These are phyloP conservation scores for Paramecium sonneborni DNA, from an alignment of 73 alveolate genomes.

Conservation along the genomic window DNA sequence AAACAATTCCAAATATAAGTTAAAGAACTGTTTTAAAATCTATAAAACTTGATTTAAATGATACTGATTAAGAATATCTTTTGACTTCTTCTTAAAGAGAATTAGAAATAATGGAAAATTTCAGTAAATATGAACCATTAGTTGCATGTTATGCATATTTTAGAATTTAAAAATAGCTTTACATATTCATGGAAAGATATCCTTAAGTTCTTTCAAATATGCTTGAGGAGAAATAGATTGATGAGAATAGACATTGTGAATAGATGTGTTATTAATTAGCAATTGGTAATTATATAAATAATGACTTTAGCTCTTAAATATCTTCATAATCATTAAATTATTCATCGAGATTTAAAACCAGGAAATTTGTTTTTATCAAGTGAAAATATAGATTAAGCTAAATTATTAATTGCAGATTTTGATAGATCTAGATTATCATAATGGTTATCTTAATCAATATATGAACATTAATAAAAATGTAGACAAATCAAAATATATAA, in stretches of 20 bases:
- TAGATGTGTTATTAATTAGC: background rate
- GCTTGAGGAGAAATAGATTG: background rate
- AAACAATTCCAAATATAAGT: background rate
- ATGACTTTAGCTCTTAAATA: background rate
- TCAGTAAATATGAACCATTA: constrained; percentile 22
- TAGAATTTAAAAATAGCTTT: constrained; percentile 20
- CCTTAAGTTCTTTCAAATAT: background rate
- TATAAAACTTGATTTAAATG: background rate
- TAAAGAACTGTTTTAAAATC: constrained; percentile 11
- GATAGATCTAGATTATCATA: constrained; percentile 19
- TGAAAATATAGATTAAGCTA: background rate
- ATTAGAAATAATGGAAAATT: constrained; percentile 35
- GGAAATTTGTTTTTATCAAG: background rate
- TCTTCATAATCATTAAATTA: constrained; percentile 15
- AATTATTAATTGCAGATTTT: constrained; percentile 9
- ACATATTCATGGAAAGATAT: background rate
- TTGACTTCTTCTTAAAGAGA: background rate
- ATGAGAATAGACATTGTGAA: background rate
- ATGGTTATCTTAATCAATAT: background rate
- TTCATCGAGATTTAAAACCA: constrained; percentile 36
- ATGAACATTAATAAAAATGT: background rate
- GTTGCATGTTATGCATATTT: constrained; percentile 48
- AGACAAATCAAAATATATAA: background rate
- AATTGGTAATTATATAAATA: background rate
- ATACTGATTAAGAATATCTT: background rate